Conservation (phyloP, 2,329 filamentous ascomycete genomes). For the Aquanectria penicillioides region DNA sequence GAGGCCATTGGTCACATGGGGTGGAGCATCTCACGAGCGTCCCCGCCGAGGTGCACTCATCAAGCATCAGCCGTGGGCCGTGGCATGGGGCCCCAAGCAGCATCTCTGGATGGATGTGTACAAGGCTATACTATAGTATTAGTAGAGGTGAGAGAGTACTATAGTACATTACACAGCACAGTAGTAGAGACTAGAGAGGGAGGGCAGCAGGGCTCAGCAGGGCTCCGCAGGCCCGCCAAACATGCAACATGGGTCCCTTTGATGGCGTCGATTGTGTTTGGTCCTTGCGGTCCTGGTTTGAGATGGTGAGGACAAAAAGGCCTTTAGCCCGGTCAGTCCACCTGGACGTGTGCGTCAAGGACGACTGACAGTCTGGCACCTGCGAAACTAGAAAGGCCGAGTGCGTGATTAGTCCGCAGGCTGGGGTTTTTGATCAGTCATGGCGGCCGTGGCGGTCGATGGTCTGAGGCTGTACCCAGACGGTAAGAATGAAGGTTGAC, state of each 20-base stretch:
- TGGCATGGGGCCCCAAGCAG: too few relatives aligned
- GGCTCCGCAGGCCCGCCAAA: slow-evolving; percentile 3
- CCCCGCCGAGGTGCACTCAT: slow-evolving; percentile 5
- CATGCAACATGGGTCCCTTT: slow-evolving; percentile 1
- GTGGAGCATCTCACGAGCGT: slow-evolving; percentile 15
- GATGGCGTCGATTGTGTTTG: slow-evolving; percentile 1
- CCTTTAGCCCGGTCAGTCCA: too few relatives aligned
- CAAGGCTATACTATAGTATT: too few relatives aligned
- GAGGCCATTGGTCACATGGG: slow-evolving; percentile 28
- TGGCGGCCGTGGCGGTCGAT: slow-evolving; percentile 10
- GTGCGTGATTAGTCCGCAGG: slow-evolving; percentile 1
- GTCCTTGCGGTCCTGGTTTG: too few relatives aligned
- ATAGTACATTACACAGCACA: too few relatives aligned
- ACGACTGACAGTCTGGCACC: too few relatives aligned
- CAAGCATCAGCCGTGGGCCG: background rate
- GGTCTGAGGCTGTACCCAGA: slow-evolving; percentile 13
- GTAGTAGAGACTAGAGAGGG: too few relatives aligned
- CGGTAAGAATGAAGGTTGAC: background rate
- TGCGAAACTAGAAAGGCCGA: slow-evolving; percentile 8
- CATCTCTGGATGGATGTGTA: too few relatives aligned
- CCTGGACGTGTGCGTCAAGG: too few relatives aligned
- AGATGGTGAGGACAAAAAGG: background rate
- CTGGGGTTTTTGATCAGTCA: background rate
- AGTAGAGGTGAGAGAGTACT: too few relatives aligned
- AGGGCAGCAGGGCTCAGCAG: too few relatives aligned